These are phyloP conservation scores for Lojkania enalia DNA, from an alignment of 2,329 filamentous ascomycete genomes.

Conservation along the genomic window DNA sequence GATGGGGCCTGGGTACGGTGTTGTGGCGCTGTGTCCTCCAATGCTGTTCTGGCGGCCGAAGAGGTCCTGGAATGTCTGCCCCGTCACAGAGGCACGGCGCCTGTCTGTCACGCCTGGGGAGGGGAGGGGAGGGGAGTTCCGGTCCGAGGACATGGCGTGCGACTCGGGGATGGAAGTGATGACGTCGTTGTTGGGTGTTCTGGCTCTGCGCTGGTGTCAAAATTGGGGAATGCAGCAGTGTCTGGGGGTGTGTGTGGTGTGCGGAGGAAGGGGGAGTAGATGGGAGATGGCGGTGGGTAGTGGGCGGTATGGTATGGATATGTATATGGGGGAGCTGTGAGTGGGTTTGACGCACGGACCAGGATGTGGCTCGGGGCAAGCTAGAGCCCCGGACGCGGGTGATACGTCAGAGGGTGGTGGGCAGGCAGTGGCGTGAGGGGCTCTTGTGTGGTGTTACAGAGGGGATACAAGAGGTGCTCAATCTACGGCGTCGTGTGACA, in stretches of 20 bases:
- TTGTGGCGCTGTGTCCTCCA: conserved; percentile 31
- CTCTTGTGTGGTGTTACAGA: background rate
- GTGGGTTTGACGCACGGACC: conserved; percentile 1
- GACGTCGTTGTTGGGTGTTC: conserved; percentile 1
- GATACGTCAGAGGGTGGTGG: conserved; percentile 21
- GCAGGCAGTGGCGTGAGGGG: conserved; percentile 18
- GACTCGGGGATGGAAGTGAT: conserved; percentile 3
- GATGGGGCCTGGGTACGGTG: conserved; percentile 50
- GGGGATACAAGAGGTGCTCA: background rate
- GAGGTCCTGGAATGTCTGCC: conserved; percentile 54
- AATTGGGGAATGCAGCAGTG: conserved; percentile 1
- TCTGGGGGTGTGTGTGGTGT: conserved; percentile 2
- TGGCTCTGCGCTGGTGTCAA: background rate
- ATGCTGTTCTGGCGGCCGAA: conserved; percentile 47
- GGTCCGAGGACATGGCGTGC: conserved; percentile 42
- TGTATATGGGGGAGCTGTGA: background rate
- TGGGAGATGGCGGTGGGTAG: background rate
- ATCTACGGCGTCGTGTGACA: conserved; percentile 1
- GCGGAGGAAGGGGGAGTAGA: conserved; percentile 3
- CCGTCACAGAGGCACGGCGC: conserved; percentile 53
- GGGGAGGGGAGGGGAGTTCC: conserved; percentile 45
- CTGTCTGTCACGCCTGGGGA: conserved; percentile 41
- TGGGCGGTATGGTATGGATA: conserved; percentile 3
- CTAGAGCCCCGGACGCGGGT: background rate
- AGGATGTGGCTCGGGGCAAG: background rate